Percentiles rank a stretch among this genome's conserved stretches.
Conservation (phyloP, 805 yeast species). For the Tanozyma kutaoensis region DNA sequence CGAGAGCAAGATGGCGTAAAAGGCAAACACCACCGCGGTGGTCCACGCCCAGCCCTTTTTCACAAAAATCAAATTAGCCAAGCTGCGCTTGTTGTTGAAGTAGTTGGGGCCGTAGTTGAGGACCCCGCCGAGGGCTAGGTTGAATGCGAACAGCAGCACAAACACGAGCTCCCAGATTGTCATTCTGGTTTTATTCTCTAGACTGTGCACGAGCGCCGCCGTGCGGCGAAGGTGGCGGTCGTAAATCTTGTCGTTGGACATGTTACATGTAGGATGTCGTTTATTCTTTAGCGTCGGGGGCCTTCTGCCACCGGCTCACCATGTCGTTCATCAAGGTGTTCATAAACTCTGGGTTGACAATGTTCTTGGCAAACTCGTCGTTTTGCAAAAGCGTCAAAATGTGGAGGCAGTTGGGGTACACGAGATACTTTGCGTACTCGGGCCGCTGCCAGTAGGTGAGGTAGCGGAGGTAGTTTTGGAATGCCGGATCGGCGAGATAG, state of each 20-base stretch:
- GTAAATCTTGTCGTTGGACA: too few species aligned
- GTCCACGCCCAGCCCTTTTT: constrained; percentile 96
- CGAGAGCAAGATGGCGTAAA: constrained; percentile 6
- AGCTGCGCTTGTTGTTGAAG: constrained; percentile 50
- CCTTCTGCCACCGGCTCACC: constrained; percentile 70
- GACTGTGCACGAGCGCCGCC: too few species aligned
- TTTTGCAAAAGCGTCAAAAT: constrained; percentile 51
- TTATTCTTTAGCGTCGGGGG: too few species aligned
- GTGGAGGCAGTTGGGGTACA: constrained; percentile 82
- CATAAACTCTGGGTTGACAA: constrained; percentile 43
- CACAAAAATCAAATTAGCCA: constrained; percentile 64
- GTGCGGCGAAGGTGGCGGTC: too few species aligned
- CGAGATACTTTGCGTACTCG: constrained; percentile 54
- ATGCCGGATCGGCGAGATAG: constrained; percentile 56
- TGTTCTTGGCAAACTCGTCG: constrained; percentile 39
- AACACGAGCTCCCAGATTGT: constrained; percentile 14
- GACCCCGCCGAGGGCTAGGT: constrained; percentile 39
- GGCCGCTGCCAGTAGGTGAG: constrained; percentile 79
- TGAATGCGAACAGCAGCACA: constrained; percentile 18
- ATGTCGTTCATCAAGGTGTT: constrained; percentile 57
- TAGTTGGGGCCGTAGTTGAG: constrained; percentile 33
- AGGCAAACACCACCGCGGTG: constrained; percentile 12
- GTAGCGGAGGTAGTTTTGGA: constrained; percentile 65
- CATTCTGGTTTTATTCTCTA: constrained; percentile 3
- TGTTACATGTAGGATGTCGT: too few species aligned